Evolutionary conservation across 177 flowering plant species (phyloP).

Genomic region (Tripterygium wilfordii): DNA sequence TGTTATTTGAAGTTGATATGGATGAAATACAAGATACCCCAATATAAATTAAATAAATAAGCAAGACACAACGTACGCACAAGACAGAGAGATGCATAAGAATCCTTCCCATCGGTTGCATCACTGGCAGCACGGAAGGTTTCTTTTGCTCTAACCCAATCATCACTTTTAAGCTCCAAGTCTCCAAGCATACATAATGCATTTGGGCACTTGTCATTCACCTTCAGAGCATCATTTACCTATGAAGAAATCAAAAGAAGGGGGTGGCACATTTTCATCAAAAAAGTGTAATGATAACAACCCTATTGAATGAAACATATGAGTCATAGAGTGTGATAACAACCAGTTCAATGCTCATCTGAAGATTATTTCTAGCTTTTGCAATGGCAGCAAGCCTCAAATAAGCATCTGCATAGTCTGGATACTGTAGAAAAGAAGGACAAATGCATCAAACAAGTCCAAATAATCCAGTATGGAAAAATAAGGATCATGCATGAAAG

Average conservation of each 20-base stretch:
- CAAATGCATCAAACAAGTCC: not conserved
- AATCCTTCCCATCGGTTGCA: conserved; percentile 85
- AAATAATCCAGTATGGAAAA: not conserved
- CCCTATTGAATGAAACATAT: not conserved
- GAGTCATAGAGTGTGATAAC: conserved; percentile 6
- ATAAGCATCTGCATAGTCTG: conserved; percentile 85
- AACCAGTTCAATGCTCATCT: conserved; percentile 85
- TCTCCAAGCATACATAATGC: conserved; percentile 91
- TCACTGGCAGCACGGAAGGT: conserved; percentile 86
- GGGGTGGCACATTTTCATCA: too few relatives aligned
- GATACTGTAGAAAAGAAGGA: conserved; percentile 58
- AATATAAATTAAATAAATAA: not conserved
- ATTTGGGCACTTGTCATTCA: conserved; percentile 81
- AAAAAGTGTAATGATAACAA: not conserved
- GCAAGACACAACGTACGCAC: conserved; percentile 26
- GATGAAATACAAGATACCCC: not conserved
- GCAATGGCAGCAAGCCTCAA: conserved; percentile 95
- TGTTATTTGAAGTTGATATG: too few relatives aligned
- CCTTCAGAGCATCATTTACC: conserved; percentile 84
- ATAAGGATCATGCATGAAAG: not conserved
- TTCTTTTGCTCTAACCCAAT: conserved; percentile 98
- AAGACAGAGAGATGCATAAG: conserved; percentile 83
- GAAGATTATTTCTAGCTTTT: conserved; percentile 79
- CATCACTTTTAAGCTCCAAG: conserved; percentile 95
- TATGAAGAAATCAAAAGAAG: too few relatives aligned